Base-by-base conservation (phyloP, 495 filamentous ascomycete genomes). In the Podospora anserina region DNA sequence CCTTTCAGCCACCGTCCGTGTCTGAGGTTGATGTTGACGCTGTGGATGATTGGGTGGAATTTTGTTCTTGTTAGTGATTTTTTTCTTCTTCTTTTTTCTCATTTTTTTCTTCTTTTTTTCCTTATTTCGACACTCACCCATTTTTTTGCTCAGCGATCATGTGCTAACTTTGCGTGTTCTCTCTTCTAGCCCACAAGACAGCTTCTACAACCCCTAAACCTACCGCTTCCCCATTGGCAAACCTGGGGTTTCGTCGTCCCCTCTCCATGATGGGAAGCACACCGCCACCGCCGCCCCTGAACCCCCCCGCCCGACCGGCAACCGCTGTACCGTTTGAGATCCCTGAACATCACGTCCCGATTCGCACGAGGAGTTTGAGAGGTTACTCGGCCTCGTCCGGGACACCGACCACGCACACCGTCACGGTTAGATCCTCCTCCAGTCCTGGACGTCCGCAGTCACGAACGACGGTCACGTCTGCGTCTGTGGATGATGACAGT, bases 381-480 rank as follows among this genome's bases (percentile, higher is more conserved):
- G 55, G 55, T 4, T 58, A 9, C 9, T 58, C 55, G 4, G 67
- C 78, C 13, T 81, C 80, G 2, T 83, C 80, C 0, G 75, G 80
- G 13, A 81, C 80, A 1, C 76, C 71, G 32, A 77, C 75, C 27
- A 65, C 73, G 20, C 63, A 49, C 61, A 65, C 76, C 6, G 71
- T 78, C 15, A 78, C 82, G 5, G 71, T 68, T 34, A 76, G 72
- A 23, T 23, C 23, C 20, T 58, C 73, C 26, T 80, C 79, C 28
- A 79, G 76, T 44, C 57, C 74, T 49, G 39, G 39, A 76, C 11
- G 78, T 75, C 18, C 77, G 78, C 4, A 75, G 76, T 58, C 82
- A 82, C 82, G 0, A 78, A 78, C 78, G 34, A 83, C 81, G 0
- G 68, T 84, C 77, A 83, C 64, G 66, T 82, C 49, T 53, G 23